Conservation (phyloP, 2,329 filamentous ascomycete species). For the Sarocladium kiliense region DNA sequence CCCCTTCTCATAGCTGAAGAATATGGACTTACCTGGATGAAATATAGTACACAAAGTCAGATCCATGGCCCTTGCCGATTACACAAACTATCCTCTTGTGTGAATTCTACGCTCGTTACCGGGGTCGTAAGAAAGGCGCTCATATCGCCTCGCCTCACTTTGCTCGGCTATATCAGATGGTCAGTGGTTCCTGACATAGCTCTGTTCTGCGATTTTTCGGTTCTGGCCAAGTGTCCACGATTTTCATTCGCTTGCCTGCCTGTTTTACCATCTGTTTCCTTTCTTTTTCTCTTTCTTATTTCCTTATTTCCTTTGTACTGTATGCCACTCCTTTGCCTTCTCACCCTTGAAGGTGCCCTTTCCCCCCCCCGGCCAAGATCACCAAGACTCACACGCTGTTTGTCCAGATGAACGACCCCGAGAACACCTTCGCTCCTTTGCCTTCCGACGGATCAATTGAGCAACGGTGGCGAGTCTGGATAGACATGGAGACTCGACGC, state of each 20-base stretch:
- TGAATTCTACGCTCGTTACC: conserved; percentile 50
- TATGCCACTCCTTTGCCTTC: conserved; percentile 20
- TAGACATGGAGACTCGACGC: conserved; percentile 45
- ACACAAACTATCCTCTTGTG: conserved; percentile 51
- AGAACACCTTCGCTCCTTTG: conserved; percentile 20
- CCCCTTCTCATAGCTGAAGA: conserved; percentile 1
- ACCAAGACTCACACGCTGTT: neutral
- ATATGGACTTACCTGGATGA: neutral
- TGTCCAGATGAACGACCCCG: conserved; percentile 10
- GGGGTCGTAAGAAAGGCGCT: conserved; percentile 42
- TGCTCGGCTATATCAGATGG: conserved; percentile 46
- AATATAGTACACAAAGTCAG: conserved; percentile 30
- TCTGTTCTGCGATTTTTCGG: conserved; percentile 16
- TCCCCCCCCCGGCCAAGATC: neutral
- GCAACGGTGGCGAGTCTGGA: conserved; percentile 46
- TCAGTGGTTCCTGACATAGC: conserved; percentile 32
- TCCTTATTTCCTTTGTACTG: conserved; percentile 22
- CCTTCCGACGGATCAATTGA: conserved; percentile 10
- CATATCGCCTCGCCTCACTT: conserved; percentile 44
- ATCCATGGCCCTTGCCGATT: conserved; percentile 42
- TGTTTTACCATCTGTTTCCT: conserved; percentile 18
- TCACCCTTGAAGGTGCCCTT: neutral
- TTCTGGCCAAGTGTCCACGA: conserved; percentile 18
- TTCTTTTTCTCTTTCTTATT: neutral
- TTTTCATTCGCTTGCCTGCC: conserved; percentile 24